Evolutionary conservation across 106 monocot genomes (phyloP), one percentile per base, ranked within the genome.

Genomic region (Gastrodia elata): DNA sequence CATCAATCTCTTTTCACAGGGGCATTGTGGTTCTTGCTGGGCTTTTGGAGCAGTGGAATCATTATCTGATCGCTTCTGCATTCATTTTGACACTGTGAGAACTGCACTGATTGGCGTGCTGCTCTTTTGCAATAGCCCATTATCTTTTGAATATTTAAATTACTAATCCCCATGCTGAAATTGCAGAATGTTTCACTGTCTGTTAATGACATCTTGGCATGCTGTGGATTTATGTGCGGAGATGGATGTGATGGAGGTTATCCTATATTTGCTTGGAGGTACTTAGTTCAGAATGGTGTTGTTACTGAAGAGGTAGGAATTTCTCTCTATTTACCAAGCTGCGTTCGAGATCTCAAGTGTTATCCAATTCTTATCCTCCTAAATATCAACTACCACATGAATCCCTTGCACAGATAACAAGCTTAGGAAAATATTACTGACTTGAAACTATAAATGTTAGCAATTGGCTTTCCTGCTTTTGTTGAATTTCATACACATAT

Each of bases 231-330:
- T 32, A 81, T 91, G 89, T 93, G 97, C 70, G 97, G 97, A 28
- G 93, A 93, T 79, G 97, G 97, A n/a, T 98, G 97, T 65, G 97
- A 98, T 75, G 97, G 97, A 74, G 97, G 93, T 10, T 98, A 86
- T 75, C 93, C 97, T 30, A 86, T 93, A 39, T 70, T 76, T 59
- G 97, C 97, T 36, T 98, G 97, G 97, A 57, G 75, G 0, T 98
- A 98, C 83, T 87, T 98, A 76, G 83, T 93, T 39, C 80, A 83
- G 44, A 86, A 57, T 79, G 97, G 97, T 76, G 85, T 98, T 80
- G 97, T 98, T 72, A 93, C 97, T 38, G 93, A 91, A 20, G 85
- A 93, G 97, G 97, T 98, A 78, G 24, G 27, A 43, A 52, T 22
- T 26, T 64, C 43, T 37, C 18, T 64, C 36, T 32, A 4, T 57